phyloP scores from a whole-genome alignment of 1,139 yeast species.

The Taphrina pruni region DNA sequence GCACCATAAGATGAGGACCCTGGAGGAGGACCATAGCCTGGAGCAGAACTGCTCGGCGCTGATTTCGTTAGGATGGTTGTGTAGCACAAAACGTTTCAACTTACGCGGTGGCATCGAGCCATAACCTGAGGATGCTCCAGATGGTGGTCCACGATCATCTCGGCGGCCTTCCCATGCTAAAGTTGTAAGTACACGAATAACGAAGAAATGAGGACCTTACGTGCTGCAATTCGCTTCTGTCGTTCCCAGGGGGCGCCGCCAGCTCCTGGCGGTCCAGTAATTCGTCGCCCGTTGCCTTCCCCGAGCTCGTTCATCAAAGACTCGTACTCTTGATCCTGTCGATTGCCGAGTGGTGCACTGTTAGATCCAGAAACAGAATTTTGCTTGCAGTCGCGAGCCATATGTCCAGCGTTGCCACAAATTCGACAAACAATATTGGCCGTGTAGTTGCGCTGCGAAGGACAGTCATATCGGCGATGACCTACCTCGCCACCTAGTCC shows the following conservation, averaged over 20 bases:
- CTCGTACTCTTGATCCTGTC: slow-evolving; percentile 59
- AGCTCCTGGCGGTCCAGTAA: slow-evolving; percentile 29
- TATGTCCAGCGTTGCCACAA: slow-evolving; percentile 86
- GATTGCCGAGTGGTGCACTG: slow-evolving; percentile 47
- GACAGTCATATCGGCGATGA: slow-evolving; percentile 67
- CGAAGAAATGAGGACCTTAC: neutral
- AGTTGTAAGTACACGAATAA: neutral
- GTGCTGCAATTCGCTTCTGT: slow-evolving; percentile 27
- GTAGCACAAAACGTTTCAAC: neutral
- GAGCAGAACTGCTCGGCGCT: slow-evolving; percentile 39
- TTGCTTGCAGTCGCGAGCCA: slow-evolving; percentile 80
- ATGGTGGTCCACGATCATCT: slow-evolving; percentile 26
- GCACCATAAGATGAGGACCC: slow-evolving; percentile 38
- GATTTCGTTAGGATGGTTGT: neutral
- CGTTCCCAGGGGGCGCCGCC: slow-evolving; percentile 39
- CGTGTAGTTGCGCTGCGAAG: slow-evolving; percentile 61
- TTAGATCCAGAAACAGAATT: slow-evolving; percentile 46
- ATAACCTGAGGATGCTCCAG: slow-evolving; percentile 23
- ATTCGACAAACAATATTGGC: slow-evolving; percentile 70
- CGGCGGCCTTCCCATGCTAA: slow-evolving; percentile 36
- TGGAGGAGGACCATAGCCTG: slow-evolving; percentile 41
- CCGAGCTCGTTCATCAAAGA: slow-evolving; percentile 59
- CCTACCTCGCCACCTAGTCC: slow-evolving; percentile 60
- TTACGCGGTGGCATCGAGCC: slow-evolving; percentile 40
- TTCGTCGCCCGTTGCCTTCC: slow-evolving; percentile 35